Evolutionary conservation across 2,329 filamentous ascomycete species (phyloP).

Genomic region (Colletotrichum horii): DNA sequence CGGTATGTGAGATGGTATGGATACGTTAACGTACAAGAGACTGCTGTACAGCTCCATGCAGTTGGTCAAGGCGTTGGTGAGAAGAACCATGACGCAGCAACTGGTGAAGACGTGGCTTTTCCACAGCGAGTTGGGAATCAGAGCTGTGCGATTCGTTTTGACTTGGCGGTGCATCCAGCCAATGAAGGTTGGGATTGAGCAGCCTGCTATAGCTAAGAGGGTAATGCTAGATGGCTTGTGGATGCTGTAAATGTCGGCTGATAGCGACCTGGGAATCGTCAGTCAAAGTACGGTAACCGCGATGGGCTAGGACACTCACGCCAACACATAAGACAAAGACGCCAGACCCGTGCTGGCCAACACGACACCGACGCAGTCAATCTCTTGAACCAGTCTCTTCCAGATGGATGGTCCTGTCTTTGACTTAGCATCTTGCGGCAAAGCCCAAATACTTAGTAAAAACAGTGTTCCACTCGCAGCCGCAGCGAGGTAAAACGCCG

Average conservation of each 20-base stretch:
- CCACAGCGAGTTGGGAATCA: conserved; percentile 63
- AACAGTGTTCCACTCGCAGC: conserved; percentile 42
- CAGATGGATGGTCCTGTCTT: conserved; percentile 28
- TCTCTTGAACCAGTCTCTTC: neutral
- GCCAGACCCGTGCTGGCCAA: neutral
- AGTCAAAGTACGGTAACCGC: conserved; percentile 33
- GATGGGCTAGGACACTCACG: neutral
- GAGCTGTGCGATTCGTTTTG: neutral
- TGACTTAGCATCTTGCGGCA: conserved; percentile 45
- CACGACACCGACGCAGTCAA: neutral
- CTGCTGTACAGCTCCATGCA: conserved; percentile 45
- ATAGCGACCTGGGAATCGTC: neutral
- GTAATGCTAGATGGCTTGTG: neutral
- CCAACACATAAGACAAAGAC: neutral
- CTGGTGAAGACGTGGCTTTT: conserved; percentile 53
- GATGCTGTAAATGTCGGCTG: neutral
- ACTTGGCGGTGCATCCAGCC: conserved; percentile 1
- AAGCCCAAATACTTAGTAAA: conserved; percentile 38
- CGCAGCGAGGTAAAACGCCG: neutral
- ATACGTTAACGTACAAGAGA: conserved; percentile 39
- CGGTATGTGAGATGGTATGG: neutral
- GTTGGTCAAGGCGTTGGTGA: conserved; percentile 45
- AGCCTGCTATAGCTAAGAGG: neutral
- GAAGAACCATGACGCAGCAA: conserved; percentile 51
- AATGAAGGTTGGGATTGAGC: neutral